phyloP scores from a whole-genome alignment of 1,284 basidiomycete genomes.

The Erythrobasidium hasegawianum region DNA sequence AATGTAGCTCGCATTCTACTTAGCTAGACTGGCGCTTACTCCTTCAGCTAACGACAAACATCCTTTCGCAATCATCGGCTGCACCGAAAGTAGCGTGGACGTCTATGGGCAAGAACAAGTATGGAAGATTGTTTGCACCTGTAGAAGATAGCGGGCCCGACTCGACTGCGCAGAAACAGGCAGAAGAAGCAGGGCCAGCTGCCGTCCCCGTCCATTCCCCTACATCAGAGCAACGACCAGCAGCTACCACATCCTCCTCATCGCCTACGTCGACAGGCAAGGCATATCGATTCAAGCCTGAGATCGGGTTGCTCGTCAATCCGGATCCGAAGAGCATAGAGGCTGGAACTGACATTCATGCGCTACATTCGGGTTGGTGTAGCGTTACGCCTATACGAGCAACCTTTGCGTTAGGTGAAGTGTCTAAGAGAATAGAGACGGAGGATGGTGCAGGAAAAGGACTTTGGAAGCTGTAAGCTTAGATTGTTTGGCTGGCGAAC shows the following conservation, averaged over 20 bases:
- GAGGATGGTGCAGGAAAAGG: slow-evolving; percentile 22
- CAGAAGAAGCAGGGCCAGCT: slow-evolving; percentile 40
- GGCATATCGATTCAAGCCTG: slow-evolving; percentile 74
- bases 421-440: slow-evolving; percentile 24
- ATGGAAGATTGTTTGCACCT: slow-evolving; percentile 62
- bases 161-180: slow-evolving; percentile 43
- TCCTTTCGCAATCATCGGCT: slow-evolving; percentile 54
- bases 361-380: slow-evolving; percentile 61
- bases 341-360: slow-evolving; percentile 75
- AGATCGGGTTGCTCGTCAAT: slow-evolving; percentile 65
- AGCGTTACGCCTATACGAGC: slow-evolving; percentile 72
- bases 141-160: slow-evolving; percentile 38
- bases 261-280: slow-evolving; percentile 22
- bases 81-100: slow-evolving; percentile 68
- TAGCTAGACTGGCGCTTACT: not conserved
- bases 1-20: slow-evolving; percentile 53
- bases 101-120: slow-evolving; percentile 68
- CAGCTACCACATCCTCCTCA: not conserved
- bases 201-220: slow-evolving; percentile 13
- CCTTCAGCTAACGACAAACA: slow-evolving; percentile 53
- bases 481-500: not conserved
- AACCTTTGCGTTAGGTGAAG: slow-evolving; percentile 57
- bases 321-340: slow-evolving; percentile 61
- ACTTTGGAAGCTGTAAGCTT: slow-evolving; percentile 30
- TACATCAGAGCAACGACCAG: not conserved